Evolutionary conservation across 202 grass and related monocot species (phyloP).

Genomic region (Saccharum hybrid): DNA sequence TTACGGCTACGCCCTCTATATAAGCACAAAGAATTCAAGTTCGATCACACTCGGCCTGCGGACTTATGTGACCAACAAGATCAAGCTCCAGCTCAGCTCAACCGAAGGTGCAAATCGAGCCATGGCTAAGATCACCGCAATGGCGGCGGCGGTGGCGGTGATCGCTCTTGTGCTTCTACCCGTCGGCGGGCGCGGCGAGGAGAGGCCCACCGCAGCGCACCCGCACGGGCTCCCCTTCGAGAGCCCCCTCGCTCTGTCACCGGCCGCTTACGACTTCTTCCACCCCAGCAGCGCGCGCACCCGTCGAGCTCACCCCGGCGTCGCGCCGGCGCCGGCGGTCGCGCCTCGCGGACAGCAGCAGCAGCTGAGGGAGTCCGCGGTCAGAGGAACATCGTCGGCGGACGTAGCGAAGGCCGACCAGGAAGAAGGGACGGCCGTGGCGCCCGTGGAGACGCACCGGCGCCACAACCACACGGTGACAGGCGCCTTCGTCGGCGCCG

Average conservation of each 20-base stretch:
- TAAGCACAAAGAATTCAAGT: constrained; percentile 40
- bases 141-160: neutral
- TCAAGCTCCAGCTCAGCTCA: neutral
- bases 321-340: constrained; percentile 37
- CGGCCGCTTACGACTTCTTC: constrained; percentile 80
- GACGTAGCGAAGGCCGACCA: constrained; percentile 68
- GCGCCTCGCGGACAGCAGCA: constrained; percentile 47
- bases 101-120: neutral
- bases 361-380: constrained; percentile 49
- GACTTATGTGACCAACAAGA: constrained; percentile 15
- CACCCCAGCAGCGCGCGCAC: constrained; percentile 57
- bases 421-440: constrained; percentile 51
- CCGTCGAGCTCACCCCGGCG: neutral
- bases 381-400: constrained; percentile 26
- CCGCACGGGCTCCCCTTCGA: constrained; percentile 86
- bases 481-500: constrained; percentile 44
- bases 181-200: constrained; percentile 34
- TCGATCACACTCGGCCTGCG: constrained; percentile 19
- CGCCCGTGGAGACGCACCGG: constrained; percentile 7
- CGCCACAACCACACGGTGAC: neutral
- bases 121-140: constrained; percentile 34
- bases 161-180: constrained; percentile 39
- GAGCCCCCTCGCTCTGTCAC: constrained; percentile 72
- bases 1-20: constrained; percentile 55
- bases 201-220: constrained; percentile 42